phyloP scores from a whole-genome alignment of 805 yeast genomes.

The Metschnikowia cubensis region DNA sequence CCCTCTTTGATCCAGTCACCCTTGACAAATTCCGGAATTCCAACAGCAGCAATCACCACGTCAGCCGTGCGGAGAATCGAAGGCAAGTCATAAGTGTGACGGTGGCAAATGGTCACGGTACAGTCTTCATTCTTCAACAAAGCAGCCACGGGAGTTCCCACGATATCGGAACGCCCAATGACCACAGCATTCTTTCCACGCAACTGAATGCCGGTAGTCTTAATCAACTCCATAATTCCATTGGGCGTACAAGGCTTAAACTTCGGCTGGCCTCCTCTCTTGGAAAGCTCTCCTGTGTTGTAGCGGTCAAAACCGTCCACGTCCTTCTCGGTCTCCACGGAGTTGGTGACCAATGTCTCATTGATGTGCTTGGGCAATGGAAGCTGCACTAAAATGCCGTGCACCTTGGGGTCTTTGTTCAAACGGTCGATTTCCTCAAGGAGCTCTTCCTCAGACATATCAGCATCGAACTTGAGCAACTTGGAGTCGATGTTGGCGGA shows the following conservation, averaged over 20 bases:
- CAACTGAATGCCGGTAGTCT: conserved; percentile 60
- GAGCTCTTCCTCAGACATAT: conserved; percentile 55
- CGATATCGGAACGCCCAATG: conserved; percentile 92
- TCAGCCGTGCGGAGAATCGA: conserved; percentile 64
- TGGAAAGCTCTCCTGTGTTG: conserved; percentile 87
- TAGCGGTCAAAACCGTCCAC: conserved; percentile 92
- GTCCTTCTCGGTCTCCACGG: conserved; percentile 80
- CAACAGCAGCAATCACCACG: conserved; percentile 88
- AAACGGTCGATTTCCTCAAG: conserved; percentile 56
- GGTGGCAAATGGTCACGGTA: conserved; percentile 86
- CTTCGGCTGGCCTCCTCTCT: conserved; percentile 76
- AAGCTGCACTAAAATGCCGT: conserved; percentile 86
- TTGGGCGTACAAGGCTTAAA: conserved; percentile 95
- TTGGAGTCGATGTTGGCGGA: conserved; percentile 75
- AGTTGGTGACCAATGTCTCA: conserved; percentile 74
- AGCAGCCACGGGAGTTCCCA: conserved; percentile 89
- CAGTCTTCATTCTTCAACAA: conserved; percentile 74
- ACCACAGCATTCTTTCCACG: conserved; percentile 88
- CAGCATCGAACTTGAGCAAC: conserved; percentile 60
- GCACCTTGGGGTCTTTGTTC: conserved; percentile 71
- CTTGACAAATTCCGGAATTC: conserved; percentile 76
- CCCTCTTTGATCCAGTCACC: conserved; percentile 87
- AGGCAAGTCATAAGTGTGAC: conserved; percentile 62
- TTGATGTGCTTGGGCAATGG: conserved; percentile 81
- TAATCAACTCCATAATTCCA: conserved; percentile 80